Percentiles rank a stretch among this genome's conserved stretches.
phyloP scores from a whole-genome alignment of 352 stramenopile species.

The Phytophthora podocarpi region DNA sequence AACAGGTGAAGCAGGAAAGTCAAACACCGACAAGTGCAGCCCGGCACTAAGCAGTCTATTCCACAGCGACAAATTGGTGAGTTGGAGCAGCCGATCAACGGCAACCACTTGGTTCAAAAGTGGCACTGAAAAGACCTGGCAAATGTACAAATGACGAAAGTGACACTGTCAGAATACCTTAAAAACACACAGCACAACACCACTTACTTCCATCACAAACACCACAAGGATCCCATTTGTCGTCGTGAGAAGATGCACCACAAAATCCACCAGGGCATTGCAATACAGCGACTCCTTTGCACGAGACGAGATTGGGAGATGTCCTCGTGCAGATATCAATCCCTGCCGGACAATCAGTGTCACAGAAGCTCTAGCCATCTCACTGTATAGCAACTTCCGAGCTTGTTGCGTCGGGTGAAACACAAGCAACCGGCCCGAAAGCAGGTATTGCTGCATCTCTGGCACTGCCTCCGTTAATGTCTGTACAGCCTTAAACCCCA shows the following conservation, averaged over 20 bases:
- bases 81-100: slow-evolving; percentile 17
- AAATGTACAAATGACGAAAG: slow-evolving; percentile 2
- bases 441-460: slow-evolving; percentile 43
- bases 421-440: slow-evolving; percentile 23
- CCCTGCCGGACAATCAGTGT: slow-evolving; percentile 31
- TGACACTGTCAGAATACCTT: not conserved
- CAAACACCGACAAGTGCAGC: slow-evolving; percentile 33
- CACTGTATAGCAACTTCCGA: slow-evolving; percentile 28
- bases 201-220: slow-evolving; percentile 41
- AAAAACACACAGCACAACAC: not conserved
- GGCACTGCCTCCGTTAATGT: slow-evolving; percentile 24
- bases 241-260: slow-evolving; percentile 26
- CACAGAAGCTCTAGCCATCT: slow-evolving; percentile 33
- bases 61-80: slow-evolving; percentile 39
- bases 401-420: slow-evolving; percentile 5
- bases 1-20: slow-evolving; percentile 47
- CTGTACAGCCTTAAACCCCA: slow-evolving; percentile 20
- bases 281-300: slow-evolving; percentile 26
- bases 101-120: slow-evolving; percentile 42
- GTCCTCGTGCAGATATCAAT: slow-evolving; percentile 27
- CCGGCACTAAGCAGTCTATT: slow-evolving; percentile 34
- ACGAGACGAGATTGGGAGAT: slow-evolving; percentile 21
- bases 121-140: slow-evolving; percentile 54
- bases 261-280: slow-evolving; percentile 35
- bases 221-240: slow-evolving; percentile 25